Conservation (phyloP, 2,329 filamentous ascomycete genomes). For the Aspergillus felis region DNA sequence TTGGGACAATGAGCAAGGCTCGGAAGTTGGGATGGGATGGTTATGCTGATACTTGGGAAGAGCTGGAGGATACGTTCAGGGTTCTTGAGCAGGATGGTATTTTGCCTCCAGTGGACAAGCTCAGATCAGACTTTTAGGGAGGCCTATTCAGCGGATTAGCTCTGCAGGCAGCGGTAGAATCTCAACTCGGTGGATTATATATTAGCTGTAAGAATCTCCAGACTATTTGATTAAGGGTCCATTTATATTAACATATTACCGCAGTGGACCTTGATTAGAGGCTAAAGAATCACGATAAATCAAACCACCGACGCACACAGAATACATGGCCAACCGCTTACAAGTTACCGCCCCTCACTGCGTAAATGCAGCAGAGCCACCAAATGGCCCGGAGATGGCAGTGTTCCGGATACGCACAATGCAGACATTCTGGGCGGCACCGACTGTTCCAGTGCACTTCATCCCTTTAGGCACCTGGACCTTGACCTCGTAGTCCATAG, state of each 20-base stretch:
- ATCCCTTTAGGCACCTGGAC: constrained; percentile 65
- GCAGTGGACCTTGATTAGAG: too few relatives aligned
- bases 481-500: constrained; percentile 61
- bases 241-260: too few relatives aligned
- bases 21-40: constrained; percentile 44
- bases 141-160: neutral
- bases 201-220: too few relatives aligned
- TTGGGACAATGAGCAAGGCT: constrained; percentile 43
- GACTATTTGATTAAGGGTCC: too few relatives aligned
- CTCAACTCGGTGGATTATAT: too few relatives aligned
- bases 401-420: constrained; percentile 61
- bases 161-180: neutral
- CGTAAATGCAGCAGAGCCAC: constrained; percentile 63
- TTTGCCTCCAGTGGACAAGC: constrained; percentile 16
- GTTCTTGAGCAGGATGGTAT: constrained; percentile 23
- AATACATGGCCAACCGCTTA: neutral
- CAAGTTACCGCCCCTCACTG: constrained; percentile 34
- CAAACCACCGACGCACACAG: too few relatives aligned
- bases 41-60: constrained; percentile 38
- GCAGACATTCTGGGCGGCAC: constrained; percentile 60
- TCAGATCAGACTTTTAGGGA: neutral
- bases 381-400: constrained; percentile 62
- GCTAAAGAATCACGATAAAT: too few relatives aligned
- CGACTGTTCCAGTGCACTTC: constrained; percentile 60
- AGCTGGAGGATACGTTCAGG: constrained; percentile 34